A percentile compares a stretch with the other conserved stretches of the same genome.
Evolutionary conservation across 352 stramenopile genomes (phyloP).

Genomic region (Thalassiosira sp.): DNA sequence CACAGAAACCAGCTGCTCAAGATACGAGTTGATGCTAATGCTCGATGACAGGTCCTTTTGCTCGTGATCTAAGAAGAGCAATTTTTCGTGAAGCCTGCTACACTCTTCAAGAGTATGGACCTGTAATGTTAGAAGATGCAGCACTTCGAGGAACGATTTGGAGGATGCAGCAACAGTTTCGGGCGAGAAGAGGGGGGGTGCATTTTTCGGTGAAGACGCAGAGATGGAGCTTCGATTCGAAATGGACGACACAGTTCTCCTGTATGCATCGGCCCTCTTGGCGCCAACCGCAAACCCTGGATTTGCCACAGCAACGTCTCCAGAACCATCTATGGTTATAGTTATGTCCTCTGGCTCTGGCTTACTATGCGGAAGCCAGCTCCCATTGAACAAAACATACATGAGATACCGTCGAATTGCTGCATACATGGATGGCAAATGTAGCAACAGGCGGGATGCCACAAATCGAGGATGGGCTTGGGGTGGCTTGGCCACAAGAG

Average conservation of each 20-base stretch:
- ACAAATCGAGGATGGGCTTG: slow-evolving; percentile 81
- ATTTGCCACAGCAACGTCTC: slow-evolving; percentile 26
- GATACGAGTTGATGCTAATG: slow-evolving; percentile 79
- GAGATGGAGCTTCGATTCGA: slow-evolving; percentile 40
- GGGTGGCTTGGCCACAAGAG: slow-evolving; percentile 73
- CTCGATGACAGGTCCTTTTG: slow-evolving; percentile 69
- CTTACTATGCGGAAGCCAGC: slow-evolving; percentile 76
- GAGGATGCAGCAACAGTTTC: slow-evolving; percentile 72
- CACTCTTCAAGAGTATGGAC: slow-evolving; percentile 83
- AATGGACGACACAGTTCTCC: slow-evolving; percentile 28
- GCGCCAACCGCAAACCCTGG: neutral
- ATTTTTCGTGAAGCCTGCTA: slow-evolving; percentile 62
- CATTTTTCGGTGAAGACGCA: neutral
- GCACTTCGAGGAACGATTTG: slow-evolving; percentile 82
- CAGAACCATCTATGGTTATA: slow-evolving; percentile 33
- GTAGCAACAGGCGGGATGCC: slow-evolving; percentile 74
- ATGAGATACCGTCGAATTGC: slow-evolving; percentile 76
- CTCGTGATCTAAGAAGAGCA: slow-evolving; percentile 78
- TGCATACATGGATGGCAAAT: slow-evolving; percentile 77
- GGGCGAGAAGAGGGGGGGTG: slow-evolving; percentile 63
- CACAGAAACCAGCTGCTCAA: slow-evolving; percentile 68
- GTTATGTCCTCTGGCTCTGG: slow-evolving; percentile 42
- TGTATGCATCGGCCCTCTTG: slow-evolving; percentile 10
- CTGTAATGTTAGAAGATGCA: slow-evolving; percentile 84
- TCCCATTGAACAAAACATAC: slow-evolving; percentile 78